Percentiles rank a stretch among this genome's conserved stretches.
These are phyloP conservation scores for Fagus crenata DNA, from an alignment of 306 rosid genomes.

Conservation along the genomic window DNA sequence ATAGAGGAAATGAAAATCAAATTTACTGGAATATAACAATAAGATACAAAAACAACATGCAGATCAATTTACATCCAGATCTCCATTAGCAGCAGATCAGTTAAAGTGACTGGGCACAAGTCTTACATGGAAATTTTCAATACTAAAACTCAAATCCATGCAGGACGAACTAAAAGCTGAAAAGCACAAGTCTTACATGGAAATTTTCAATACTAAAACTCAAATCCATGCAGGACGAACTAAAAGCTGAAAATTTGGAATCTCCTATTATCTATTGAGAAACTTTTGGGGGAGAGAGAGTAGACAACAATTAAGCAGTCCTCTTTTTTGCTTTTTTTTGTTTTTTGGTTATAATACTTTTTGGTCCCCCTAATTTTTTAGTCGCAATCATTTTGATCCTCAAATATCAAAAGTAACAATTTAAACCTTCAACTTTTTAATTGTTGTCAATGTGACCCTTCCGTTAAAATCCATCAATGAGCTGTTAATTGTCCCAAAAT, in stretches of 20 bases:
- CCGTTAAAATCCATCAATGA: too few species aligned
- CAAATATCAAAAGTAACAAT: too few species aligned
- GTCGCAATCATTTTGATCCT: too few species aligned
- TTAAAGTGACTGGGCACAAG: constrained; percentile 27
- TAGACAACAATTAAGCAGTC: constrained; percentile 15
- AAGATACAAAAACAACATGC: neutral
- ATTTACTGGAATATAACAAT: neutral
- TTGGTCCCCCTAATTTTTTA: too few species aligned
- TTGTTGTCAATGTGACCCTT: too few species aligned
- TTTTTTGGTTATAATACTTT: neutral
- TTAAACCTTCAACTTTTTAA: too few species aligned
- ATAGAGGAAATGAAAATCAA: neutral
- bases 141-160: constrained; percentile 40
- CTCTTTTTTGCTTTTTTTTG: too few species aligned
- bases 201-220: constrained; percentile 24
- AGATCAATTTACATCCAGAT: constrained; percentile 22
- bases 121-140: constrained; percentile 30
- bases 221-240: constrained; percentile 55
- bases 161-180: constrained; percentile 54
- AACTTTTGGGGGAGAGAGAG: constrained; percentile 15
- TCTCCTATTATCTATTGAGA: constrained; percentile 29
- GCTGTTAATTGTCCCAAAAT: too few species aligned
- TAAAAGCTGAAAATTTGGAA: constrained; percentile 50
- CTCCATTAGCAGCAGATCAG: constrained; percentile 30
- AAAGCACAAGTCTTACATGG: constrained; percentile 33